Evolutionary conservation across 805 yeast species (phyloP).

Genomic region (Wickerhamiella kurtzmanii): DNA sequence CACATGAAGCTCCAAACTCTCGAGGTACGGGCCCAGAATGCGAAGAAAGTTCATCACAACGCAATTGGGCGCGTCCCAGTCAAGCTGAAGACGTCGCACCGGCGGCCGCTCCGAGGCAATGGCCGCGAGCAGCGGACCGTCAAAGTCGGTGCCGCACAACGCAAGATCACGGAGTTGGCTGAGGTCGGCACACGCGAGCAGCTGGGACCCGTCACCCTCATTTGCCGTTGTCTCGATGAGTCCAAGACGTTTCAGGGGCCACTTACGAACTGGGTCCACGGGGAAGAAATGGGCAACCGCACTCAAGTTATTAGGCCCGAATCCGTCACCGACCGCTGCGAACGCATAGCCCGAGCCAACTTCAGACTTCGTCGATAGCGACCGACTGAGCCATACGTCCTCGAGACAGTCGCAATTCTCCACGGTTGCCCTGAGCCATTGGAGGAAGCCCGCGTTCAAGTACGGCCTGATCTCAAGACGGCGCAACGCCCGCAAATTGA

Average conservation of each 20-base stretch:
- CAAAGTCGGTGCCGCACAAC: conserved; percentile 10
- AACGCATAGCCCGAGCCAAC: conserved; percentile 23
- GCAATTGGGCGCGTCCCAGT: conserved; percentile 12
- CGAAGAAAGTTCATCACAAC: conserved; percentile 4
- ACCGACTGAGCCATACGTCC: conserved; percentile 16
- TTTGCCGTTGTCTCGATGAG: conserved; percentile 9
- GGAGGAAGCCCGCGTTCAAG: conserved; percentile 12
- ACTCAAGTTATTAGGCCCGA: conserved; percentile 1
- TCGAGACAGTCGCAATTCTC: conserved; percentile 10
- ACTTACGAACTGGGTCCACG: background rate
- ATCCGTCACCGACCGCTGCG: conserved; percentile 16
- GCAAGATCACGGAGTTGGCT: conserved; percentile 9
- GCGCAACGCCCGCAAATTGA: conserved; percentile 14
- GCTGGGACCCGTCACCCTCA: conserved; percentile 3
- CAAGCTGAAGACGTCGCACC: conserved; percentile 9
- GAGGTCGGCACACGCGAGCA: conserved; percentile 8
- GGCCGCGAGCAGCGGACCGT: conserved; percentile 8
- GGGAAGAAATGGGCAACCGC: conserved; percentile 9
- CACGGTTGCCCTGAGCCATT: conserved; percentile 14
- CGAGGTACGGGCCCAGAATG: conserved; percentile 5
- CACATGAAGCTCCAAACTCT: conserved; percentile 9
- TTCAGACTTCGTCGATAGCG: conserved; percentile 14
- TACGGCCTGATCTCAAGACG: conserved; percentile 20
- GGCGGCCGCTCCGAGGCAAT: conserved; percentile 5
- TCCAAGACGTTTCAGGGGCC: conserved; percentile 5